These are phyloP conservation scores for Chrysosporium keratinophilum DNA, from an alignment of 2,329 filamentous ascomycete genomes.

Conservation along the genomic window DNA sequence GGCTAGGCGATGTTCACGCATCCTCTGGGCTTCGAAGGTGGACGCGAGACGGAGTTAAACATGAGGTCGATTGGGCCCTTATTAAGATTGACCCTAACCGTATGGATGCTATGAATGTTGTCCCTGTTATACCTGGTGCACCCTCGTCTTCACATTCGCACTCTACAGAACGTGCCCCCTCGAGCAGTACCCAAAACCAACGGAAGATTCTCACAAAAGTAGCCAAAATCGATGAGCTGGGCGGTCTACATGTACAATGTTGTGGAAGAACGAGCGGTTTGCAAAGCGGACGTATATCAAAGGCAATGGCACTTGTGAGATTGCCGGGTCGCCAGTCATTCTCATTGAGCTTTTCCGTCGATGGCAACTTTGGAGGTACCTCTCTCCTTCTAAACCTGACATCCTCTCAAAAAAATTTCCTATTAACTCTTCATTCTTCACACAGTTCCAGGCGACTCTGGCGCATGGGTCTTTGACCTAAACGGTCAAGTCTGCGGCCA, in stretches of 20 bases:
- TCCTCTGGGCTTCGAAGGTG: constrained; percentile 80
- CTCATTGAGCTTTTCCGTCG: constrained; percentile 58
- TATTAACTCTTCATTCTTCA: constrained; percentile 6
- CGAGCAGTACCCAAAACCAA: neutral
- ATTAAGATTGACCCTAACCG: constrained; percentile 68
- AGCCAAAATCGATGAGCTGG: constrained; percentile 48
- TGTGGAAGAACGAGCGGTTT: constrained; percentile 78
- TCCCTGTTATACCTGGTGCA: constrained; percentile 30
- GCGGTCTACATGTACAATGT: constrained; percentile 72
- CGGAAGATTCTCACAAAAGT: constrained; percentile 45
- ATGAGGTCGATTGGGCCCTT: constrained; percentile 93
- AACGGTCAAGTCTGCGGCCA: constrained; percentile 79
- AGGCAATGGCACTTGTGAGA: constrained; percentile 71
- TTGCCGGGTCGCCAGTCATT: constrained; percentile 75
- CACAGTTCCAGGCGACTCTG: constrained; percentile 72
- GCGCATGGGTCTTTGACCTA: constrained; percentile 84
- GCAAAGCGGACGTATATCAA: constrained; percentile 66
- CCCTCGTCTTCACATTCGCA: neutral
- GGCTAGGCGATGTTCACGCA: constrained; percentile 74
- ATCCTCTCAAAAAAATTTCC: constrained; percentile 3
- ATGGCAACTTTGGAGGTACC: constrained; percentile 48
- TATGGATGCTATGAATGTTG: constrained; percentile 59
- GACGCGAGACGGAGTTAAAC: constrained; percentile 58
- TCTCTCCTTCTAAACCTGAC: constrained; percentile 20
- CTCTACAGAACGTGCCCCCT: neutral